Percentiles rank a stretch among this genome's conserved stretches.
Evolutionary conservation across 1,139 yeast genomes (phyloP).

Genomic region (Geotrichum armillariae): DNA sequence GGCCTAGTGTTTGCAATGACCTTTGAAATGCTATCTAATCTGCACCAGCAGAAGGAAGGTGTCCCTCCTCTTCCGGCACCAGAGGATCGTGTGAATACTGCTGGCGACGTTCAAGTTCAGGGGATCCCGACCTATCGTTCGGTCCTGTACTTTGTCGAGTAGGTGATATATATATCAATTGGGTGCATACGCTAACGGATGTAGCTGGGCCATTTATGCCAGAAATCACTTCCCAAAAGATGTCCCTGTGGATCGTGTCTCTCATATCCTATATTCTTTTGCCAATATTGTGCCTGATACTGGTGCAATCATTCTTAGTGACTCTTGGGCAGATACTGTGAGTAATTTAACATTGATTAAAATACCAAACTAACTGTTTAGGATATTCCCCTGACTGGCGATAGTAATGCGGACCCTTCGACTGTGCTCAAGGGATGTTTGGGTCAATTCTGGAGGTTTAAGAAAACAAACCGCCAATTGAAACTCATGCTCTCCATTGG

Average conservation of each 20-base stretch:
- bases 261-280: slow-evolving; percentile 81
- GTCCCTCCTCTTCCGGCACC: no score
- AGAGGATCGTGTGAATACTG: no score
- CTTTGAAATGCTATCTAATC: no score
- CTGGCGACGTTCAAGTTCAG: no score
- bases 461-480: slow-evolving; percentile 49
- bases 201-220: slow-evolving; percentile 73
- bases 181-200: background rate
- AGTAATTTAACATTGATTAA: background rate
- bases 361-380: slow-evolving; percentile 23
- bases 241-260: slow-evolving; percentile 55
- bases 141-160: slow-evolving; percentile 33
- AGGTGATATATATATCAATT: slow-evolving; percentile 3
- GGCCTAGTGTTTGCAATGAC: background rate
- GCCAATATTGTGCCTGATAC: slow-evolving; percentile 54
- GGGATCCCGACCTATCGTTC: slow-evolving; percentile 25
- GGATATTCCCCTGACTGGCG: slow-evolving; percentile 27
- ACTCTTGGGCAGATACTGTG: slow-evolving; percentile 63
- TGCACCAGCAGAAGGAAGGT: no score
- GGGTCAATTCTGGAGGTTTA: slow-evolving; percentile 56
- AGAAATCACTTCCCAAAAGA: slow-evolving; percentile 64
- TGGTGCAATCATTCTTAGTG: slow-evolving; percentile 58
- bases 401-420: slow-evolving; percentile 27
- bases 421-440: slow-evolving; percentile 48
- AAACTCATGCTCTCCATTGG: slow-evolving; percentile 77